These are phyloP conservation scores for Basidiobolus heterosporus DNA, from an alignment of 371 early-diverging fungal species.

Conservation along the genomic window DNA sequence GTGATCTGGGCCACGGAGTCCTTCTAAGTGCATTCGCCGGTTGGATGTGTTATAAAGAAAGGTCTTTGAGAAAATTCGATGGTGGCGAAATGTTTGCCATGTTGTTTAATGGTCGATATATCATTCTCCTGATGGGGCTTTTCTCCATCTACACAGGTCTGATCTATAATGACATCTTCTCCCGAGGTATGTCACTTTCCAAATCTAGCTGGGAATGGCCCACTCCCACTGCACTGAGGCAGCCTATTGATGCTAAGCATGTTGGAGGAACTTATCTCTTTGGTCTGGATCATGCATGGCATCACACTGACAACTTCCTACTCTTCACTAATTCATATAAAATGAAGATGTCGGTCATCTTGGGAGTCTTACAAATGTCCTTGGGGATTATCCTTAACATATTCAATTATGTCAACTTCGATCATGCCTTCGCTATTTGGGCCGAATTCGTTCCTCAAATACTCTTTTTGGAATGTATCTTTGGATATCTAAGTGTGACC, in stretches of 20 bases:
- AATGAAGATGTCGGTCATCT: conserved; percentile 97
- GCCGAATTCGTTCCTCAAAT: conserved; percentile 90
- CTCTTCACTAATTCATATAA: conserved; percentile 98
- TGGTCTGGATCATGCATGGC: conserved; percentile 87
- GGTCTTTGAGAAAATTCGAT: conserved; percentile 45
- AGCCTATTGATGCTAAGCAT: conserved; percentile 18
- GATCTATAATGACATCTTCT: conserved; percentile 97
- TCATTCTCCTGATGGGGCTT: conserved; percentile 90
- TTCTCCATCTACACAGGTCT: conserved; percentile 96
- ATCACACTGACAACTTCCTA: conserved; percentile 78
- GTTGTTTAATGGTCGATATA: conserved; percentile 92
- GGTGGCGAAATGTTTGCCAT: conserved; percentile 78
- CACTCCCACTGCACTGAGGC: conserved; percentile 21
- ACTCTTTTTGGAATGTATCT: conserved; percentile 79
- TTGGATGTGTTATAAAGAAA: conserved; percentile 68
- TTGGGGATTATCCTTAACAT: conserved; percentile 85
- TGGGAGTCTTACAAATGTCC: conserved; percentile 97
- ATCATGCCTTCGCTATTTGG: conserved; percentile 62
- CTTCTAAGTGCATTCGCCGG: conserved; percentile 61
- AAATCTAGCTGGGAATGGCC: conserved; percentile 62
- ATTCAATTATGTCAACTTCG: conserved; percentile 79
- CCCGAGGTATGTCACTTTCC: conserved; percentile 63
- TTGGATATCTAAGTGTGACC: conserved; percentile 88
- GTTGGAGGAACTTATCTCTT: conserved; percentile 36
- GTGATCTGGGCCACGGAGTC: conserved; percentile 97